Evolutionary conservation across 2,329 filamentous ascomycete genomes (phyloP).

Genomic region (Tolypocladium tundrense): DNA sequence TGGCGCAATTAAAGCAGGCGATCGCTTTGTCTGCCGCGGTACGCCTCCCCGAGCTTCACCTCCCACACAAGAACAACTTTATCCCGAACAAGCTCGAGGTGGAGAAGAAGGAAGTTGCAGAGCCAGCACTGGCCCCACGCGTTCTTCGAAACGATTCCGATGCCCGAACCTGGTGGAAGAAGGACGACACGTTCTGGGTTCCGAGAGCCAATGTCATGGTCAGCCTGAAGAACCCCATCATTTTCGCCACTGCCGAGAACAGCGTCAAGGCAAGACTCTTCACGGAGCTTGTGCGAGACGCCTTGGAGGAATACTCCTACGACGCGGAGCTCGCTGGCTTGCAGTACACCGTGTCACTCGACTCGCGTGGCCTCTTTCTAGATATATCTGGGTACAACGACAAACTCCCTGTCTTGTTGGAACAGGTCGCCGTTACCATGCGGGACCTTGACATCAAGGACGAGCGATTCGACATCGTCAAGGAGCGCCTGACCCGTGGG

Average conservation of each 20-base stretch:
- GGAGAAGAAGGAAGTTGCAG: conserved; percentile 80
- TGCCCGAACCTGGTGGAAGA: conserved; percentile 90
- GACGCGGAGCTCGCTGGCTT: conserved; percentile 89
- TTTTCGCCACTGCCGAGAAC: conserved; percentile 69
- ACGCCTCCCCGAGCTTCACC: conserved; percentile 62
- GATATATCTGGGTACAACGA: conserved; percentile 90
- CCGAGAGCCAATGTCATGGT: conserved; percentile 84
- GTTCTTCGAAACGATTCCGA: conserved; percentile 76
- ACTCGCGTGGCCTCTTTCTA: conserved; percentile 64
- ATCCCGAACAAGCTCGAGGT: conserved; percentile 89
- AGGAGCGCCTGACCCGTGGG: conserved; percentile 66
- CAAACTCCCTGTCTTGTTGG: conserved; percentile 81
- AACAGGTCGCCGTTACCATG: conserved; percentile 79
- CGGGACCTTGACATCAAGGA: conserved; percentile 72
- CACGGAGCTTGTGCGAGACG: conserved; percentile 78
- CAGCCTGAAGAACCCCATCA: conserved; percentile 67
- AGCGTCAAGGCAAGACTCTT: conserved; percentile 71
- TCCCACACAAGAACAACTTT: conserved; percentile 92
- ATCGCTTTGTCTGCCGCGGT: conserved; percentile 44
- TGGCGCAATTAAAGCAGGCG: conserved; percentile 59
- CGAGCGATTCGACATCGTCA: conserved; percentile 86
- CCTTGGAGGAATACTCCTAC: conserved; percentile 86
- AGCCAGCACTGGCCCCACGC: conserved; percentile 63
- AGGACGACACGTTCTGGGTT: conserved; percentile 97
- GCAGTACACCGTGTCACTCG: conserved; percentile 67